Evolutionary conservation across 2,329 filamentous ascomycete genomes (phyloP).

Genomic region (Trichophyton equinum): DNA sequence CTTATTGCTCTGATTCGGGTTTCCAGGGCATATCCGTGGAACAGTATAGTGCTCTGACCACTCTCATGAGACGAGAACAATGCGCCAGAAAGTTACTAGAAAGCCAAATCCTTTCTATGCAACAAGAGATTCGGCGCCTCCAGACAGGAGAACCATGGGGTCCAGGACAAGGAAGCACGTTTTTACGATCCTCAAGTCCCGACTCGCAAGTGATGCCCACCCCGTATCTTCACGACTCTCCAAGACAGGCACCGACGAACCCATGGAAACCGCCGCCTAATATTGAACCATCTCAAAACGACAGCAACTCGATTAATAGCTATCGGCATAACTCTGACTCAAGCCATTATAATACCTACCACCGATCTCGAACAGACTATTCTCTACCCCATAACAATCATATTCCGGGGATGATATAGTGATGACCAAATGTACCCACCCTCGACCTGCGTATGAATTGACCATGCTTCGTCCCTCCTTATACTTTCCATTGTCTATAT

Average conservation of each 20-base stretch:
- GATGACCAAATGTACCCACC: not conserved
- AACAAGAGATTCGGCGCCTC: conserved; percentile 29
- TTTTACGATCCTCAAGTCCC: conserved; percentile 17
- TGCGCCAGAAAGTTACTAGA: conserved; percentile 35
- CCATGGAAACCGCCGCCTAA: not conserved
- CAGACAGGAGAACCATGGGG: conserved; percentile 21
- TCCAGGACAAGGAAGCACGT: conserved; percentile 21
- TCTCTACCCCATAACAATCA: not conserved
- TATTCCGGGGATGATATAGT: conserved; percentile 2
- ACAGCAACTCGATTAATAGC: not conserved
- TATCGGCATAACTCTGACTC: not conserved
- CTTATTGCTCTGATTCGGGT: conserved; percentile 23
- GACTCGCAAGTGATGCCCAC: not conserved
- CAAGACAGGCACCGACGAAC: not conserved
- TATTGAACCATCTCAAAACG: not conserved
- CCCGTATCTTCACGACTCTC: not conserved
- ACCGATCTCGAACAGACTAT: not conserved
- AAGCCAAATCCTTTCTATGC: conserved; percentile 31
- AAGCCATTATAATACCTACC: not conserved
- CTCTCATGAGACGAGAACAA: conserved; percentile 35
- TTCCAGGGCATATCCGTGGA: conserved; percentile 31
- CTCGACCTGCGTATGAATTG: not conserved
- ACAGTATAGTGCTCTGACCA: conserved; percentile 36
- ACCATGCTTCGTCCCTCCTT: not conserved
- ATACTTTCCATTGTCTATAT: not conserved